Evolutionary conservation across 2,329 filamentous ascomycete genomes (phyloP), one percentile per base, ranked within the genome.

Genomic region (Biscogniauxia mediterranea): DNA sequence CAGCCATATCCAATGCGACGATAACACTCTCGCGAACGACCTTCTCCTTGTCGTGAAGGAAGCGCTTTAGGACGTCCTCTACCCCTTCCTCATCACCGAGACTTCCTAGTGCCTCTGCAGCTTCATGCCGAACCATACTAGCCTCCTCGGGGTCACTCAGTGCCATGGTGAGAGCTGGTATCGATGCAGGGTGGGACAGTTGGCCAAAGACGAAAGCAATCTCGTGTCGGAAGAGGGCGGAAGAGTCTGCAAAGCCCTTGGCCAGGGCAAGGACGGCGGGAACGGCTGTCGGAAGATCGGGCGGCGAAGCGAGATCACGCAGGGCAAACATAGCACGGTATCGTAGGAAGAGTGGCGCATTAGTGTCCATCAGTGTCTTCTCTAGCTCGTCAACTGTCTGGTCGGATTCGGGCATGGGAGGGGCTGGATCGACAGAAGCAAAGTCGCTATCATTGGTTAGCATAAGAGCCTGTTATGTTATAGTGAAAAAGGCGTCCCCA

Each of bases 271-370:
- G 84, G 57, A 99, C 85, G 19, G 95, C 94, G n/a, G 91, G 89
- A 17, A 92, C 85, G 6, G 94, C 93, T 1, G 93, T 97, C 1
- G 93, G 91, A 52, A 96, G 87, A 73, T 96, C 90, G 9, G 94
- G 93, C 17, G 95, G 95, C 3, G 93, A 97, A 21, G 93, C 93
- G 57, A 99, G 88, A 77, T 99, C 95, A 73, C 95, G 90, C 57
- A 99, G 88, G 61, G 92, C 91, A 74, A 99, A 99, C 95, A 99
- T 99, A 75, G 95, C 94, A 71, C 95, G 88, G 79, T 99, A 99
- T 74, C 95, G 89, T 74, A 92, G 81, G 82, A 99, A 99, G 13
- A 99, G 85, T 23, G 93, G 91, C 55, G 89, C 80, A 5, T 80
- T 84, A 5, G 89, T 89, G 76, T 98, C 89, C 76, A 98, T 87